Evolutionary conservation across 2,329 filamentous ascomycete genomes (phyloP).

Genomic region (Aureobasidium uvarum): DNA sequence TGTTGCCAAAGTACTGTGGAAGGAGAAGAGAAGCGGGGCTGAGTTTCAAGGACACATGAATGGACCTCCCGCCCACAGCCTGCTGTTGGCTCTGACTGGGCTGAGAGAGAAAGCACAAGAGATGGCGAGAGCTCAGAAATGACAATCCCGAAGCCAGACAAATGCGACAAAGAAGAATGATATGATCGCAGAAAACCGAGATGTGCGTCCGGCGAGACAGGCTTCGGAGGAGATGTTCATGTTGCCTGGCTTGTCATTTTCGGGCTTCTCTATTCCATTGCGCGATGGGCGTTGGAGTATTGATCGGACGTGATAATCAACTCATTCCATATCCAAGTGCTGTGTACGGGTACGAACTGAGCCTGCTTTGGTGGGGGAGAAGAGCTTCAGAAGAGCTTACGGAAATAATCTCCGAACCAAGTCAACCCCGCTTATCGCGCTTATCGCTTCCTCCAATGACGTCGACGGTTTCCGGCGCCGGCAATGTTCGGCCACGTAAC

Average conservation of each 20-base stretch:
- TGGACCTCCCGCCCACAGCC: conserved; percentile 8
- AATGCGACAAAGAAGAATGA: background rate
- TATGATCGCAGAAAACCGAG: background rate
- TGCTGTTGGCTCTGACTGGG: background rate
- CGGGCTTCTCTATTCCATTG: background rate
- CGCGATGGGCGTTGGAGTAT: conserved; percentile 16
- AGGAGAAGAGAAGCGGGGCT: conserved; percentile 11
- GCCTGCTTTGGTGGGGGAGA: background rate
- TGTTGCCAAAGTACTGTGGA: conserved; percentile 14
- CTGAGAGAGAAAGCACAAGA: conserved; percentile 9
- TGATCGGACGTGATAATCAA: background rate
- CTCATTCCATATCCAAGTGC: background rate
- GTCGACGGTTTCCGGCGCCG: background rate
- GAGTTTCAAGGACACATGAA: conserved; percentile 5
- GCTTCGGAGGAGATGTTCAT: conserved; percentile 7
- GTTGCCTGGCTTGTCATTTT: conserved; percentile 19
- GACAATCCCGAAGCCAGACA: background rate
- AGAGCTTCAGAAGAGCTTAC: background rate
- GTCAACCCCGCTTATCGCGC: background rate
- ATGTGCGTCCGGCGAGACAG: background rate
- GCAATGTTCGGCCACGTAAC: background rate
- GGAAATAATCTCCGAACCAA: background rate
- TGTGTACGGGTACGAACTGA: background rate
- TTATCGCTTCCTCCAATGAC: conserved; percentile 11
- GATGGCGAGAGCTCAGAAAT: conserved; percentile 22